Conservation (phyloP, 306 rosid species). For the Oemleria cerasiformis region DNA sequence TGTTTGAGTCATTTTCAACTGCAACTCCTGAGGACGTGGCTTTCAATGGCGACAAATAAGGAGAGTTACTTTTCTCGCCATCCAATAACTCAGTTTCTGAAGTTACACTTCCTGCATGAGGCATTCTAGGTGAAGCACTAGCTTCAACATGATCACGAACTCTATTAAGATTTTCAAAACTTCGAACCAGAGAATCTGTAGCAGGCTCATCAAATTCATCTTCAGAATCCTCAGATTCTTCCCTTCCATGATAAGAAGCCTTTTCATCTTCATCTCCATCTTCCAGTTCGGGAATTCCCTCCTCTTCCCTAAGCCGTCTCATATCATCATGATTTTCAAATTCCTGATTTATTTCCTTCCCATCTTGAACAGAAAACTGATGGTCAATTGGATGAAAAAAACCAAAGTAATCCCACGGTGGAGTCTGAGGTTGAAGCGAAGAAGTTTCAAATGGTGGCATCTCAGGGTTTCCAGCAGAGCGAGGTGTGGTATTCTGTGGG, state of each 20-base stretch:
- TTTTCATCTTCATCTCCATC: slow-evolving; percentile 70
- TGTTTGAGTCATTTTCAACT: slow-evolving; percentile 41
- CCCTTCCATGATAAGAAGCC: slow-evolving; percentile 46
- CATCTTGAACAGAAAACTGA: slow-evolving; percentile 71
- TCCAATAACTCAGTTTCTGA: slow-evolving; percentile 52
- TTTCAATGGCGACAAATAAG: slow-evolving; percentile 48
- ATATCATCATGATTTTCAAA: slow-evolving; percentile 46
- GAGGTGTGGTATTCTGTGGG: slow-evolving; percentile 41
- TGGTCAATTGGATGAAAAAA: slow-evolving; percentile 67
- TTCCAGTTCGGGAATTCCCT: slow-evolving; percentile 68
- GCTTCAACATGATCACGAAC: slow-evolving; percentile 44
- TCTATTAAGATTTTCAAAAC: slow-evolving; percentile 70
- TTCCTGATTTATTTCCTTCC: slow-evolving; percentile 41
- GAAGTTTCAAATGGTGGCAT: slow-evolving; percentile 46
- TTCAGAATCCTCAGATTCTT: slow-evolving; percentile 65
- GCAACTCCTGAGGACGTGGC: slow-evolving; percentile 32
- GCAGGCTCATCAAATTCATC: slow-evolving; percentile 87
- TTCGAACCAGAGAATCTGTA: slow-evolving; percentile 59
- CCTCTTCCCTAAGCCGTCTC: slow-evolving; percentile 54
- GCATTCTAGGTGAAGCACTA: slow-evolving; percentile 37
- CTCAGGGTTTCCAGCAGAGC: slow-evolving; percentile 38
- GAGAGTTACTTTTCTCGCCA: slow-evolving; percentile 50
- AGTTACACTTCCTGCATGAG: slow-evolving; percentile 38
- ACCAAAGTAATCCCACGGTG: slow-evolving; percentile 89
- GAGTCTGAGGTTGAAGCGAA: slow-evolving; percentile 54